Conservation (phyloP, 2,329 filamentous ascomycete species). For the Neofusicoccum ribis region DNA sequence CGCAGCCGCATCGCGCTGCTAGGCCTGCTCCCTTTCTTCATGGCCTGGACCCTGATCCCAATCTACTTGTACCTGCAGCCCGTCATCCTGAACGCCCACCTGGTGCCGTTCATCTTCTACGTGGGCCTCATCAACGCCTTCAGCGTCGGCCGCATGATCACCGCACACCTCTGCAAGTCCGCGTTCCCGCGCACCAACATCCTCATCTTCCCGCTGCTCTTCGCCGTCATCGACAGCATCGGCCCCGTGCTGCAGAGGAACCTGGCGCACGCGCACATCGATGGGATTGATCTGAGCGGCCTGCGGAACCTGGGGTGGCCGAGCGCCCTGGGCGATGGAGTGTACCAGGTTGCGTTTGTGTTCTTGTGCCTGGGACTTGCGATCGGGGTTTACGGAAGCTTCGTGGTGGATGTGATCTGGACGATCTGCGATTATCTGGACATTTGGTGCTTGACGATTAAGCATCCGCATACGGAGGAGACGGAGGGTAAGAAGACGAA, state of each 20-base stretch:
- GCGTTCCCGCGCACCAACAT: slow-evolving; percentile 91
- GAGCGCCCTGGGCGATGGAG: slow-evolving; percentile 53
- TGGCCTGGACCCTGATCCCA: slow-evolving; percentile 73
- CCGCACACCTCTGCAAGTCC: slow-evolving; percentile 84
- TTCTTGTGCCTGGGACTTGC: slow-evolving; percentile 84
- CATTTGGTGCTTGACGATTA: slow-evolving; percentile 98
- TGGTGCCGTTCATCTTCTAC: slow-evolving; percentile 88
- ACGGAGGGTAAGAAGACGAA: slow-evolving; percentile 14
- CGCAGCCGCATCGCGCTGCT: slow-evolving; percentile 72
- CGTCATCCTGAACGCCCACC: slow-evolving; percentile 74
- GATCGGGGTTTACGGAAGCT: slow-evolving; percentile 92
- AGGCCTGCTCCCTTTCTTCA: slow-evolving; percentile 79
- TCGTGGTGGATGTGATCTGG: slow-evolving; percentile 94
- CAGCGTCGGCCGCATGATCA: slow-evolving; percentile 93
- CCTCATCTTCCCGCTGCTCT: slow-evolving; percentile 72
- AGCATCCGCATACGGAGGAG: slow-evolving; percentile 64
- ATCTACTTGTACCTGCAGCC: slow-evolving; percentile 85
- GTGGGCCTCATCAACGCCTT: slow-evolving; percentile 91
- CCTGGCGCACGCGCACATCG: slow-evolving; percentile 26
- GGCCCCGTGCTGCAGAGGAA: slow-evolving; percentile 64
- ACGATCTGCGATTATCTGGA: slow-evolving; percentile 98
- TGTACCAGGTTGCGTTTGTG: slow-evolving; percentile 90
- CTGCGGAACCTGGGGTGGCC: slow-evolving; percentile 50
- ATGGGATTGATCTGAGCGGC: slow-evolving; percentile 20
- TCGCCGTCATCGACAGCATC: slow-evolving; percentile 76